Conservation (phyloP, 73 alveolate genomes). For the Symbiodinium natans region DNA sequence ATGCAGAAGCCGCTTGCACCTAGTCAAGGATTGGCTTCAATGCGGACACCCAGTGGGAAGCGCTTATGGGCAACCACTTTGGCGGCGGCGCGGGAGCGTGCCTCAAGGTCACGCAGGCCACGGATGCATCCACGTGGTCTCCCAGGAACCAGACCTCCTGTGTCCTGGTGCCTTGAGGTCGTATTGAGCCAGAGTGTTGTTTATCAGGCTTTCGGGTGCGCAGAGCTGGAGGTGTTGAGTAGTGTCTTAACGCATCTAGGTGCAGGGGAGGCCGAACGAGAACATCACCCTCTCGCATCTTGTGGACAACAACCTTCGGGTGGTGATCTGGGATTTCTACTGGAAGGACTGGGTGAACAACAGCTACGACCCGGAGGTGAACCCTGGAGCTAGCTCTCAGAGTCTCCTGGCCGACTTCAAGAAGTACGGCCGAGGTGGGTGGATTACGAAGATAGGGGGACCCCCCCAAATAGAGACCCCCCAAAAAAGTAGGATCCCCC, state of each 20-base stretch:
- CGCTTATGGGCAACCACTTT: neutral
- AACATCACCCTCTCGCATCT: neutral
- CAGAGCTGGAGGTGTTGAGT: too few species aligned
- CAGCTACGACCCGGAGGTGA: neutral
- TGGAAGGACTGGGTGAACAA: neutral
- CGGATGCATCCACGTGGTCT: neutral
- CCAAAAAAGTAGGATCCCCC: too few species aligned
- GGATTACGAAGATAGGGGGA: too few species aligned
- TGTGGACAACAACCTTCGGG: neutral
- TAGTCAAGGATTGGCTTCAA: neutral
- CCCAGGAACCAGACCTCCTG: neutral
- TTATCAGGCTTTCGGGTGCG: neutral
- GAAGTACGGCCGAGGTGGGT: neutral
- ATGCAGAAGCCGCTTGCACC: too few species aligned
- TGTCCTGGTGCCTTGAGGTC: neutral
- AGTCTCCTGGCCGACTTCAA: neutral
- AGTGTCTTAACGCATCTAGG: too few species aligned
- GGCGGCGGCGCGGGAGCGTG: neutral
- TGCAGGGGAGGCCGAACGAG: neutral
- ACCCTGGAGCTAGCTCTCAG: neutral
- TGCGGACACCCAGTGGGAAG: neutral
- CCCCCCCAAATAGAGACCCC: too few species aligned
- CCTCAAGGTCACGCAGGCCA: neutral
- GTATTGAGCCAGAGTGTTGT: neutral
- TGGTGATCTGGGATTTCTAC: neutral